Evolutionary conservation across 1,139 yeast species (phyloP).

Genomic region (Diutina siamensis): DNA sequence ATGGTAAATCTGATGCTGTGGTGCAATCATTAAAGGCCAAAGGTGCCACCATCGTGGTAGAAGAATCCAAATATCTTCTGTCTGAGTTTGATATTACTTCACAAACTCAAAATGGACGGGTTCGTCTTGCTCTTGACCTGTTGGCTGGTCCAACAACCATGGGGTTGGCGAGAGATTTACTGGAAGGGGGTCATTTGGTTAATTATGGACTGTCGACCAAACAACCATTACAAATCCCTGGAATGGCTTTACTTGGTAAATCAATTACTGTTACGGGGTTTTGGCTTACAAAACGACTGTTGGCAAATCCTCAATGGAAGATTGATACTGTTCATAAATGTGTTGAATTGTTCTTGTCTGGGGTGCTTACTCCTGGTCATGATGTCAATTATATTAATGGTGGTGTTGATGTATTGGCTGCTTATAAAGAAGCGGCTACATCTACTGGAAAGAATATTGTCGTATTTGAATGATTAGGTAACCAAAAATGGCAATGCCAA

Average conservation of each 20-base stretch:
- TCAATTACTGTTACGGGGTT: background rate
- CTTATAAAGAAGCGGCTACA: background rate
- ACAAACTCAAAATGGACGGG: background rate
- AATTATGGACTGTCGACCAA: background rate
- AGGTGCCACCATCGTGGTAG: background rate
- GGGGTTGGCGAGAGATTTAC: background rate
- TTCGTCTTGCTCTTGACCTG: constrained; percentile 3
- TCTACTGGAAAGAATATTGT: background rate
- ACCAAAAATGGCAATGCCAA: no score
- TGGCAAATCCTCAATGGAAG: constrained; percentile 2
- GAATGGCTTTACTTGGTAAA: background rate
- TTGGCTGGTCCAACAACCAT: background rate
- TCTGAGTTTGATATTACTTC: background rate
- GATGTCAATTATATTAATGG: background rate
- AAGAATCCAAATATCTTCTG: background rate
- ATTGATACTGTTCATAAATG: background rate
- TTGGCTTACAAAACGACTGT: background rate
- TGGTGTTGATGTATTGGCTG: background rate
- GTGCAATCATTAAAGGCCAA: background rate
- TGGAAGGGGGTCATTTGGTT: background rate
- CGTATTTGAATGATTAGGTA: background rate
- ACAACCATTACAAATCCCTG: background rate
- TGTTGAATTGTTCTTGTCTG: background rate
- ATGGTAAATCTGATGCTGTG: background rate
- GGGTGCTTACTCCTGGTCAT: background rate